Conservation (phyloP, 2,329 filamentous ascomycete genomes). For the Keithomyces neogunnii region DNA sequence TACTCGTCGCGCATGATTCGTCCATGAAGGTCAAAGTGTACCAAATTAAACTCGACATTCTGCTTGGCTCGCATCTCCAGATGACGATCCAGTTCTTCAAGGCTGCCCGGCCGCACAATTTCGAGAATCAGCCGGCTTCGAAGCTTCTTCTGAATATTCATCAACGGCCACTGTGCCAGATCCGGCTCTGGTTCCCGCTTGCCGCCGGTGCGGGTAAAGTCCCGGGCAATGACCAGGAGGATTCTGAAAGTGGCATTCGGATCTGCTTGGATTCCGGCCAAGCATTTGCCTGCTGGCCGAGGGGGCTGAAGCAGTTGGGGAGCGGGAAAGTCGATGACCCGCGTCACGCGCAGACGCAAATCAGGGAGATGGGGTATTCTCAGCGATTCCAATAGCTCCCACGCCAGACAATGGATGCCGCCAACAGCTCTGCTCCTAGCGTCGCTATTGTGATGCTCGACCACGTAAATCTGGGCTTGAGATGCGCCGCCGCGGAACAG, state of each 20-base stretch:
- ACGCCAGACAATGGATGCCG: constrained; percentile 19
- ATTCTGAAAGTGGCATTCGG: constrained; percentile 13
- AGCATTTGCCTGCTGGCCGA: constrained; percentile 5
- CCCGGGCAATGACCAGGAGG: constrained; percentile 19
- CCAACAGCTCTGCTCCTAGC: not conserved
- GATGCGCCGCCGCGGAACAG: constrained; percentile 8
- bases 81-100: constrained; percentile 17
- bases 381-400: constrained; percentile 19
- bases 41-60: constrained; percentile 16
- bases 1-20: constrained; percentile 16
- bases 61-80: constrained; percentile 12
- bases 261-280: constrained; percentile 14
- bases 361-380: constrained; percentile 10
- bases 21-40: constrained; percentile 21
- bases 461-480: constrained; percentile 16
- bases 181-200: constrained; percentile 20
- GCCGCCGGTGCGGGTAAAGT: constrained; percentile 16
- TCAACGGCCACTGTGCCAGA: constrained; percentile 20
- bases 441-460: constrained; percentile 15
- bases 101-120: constrained; percentile 16
- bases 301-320: constrained; percentile 3
- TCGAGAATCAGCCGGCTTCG: constrained; percentile 16
- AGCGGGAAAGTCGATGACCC: constrained; percentile 16
- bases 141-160: constrained; percentile 19
- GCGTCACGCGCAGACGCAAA: constrained; percentile 15